These are phyloP conservation scores for Cephalotrichum gorgonifer DNA, from an alignment of 2,329 filamentous ascomycete genomes.

Conservation along the genomic window DNA sequence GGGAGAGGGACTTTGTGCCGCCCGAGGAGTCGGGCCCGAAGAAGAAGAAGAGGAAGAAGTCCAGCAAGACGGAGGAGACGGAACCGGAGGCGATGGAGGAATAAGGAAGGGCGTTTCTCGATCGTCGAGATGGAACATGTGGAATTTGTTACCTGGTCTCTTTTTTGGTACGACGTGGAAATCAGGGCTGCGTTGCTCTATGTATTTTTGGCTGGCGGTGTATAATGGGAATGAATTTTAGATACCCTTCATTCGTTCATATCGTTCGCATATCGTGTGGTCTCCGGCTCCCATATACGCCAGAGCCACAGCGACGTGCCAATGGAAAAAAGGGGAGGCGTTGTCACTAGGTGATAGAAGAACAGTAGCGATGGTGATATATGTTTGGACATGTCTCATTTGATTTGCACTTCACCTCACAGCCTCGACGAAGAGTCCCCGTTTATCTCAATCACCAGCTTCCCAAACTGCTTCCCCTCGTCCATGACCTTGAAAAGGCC, in stretches of 20 bases:
- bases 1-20: conserved; percentile 76
- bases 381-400: neutral
- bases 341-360: too few species aligned
- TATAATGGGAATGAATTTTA: conserved; percentile 4
- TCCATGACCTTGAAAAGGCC: conserved; percentile 82
- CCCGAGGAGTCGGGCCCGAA: conserved; percentile 64
- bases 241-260: conserved; percentile 3
- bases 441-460: conserved; percentile 68
- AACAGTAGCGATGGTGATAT: too few species aligned
- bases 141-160: neutral
- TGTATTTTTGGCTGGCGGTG: neutral
- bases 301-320: too few species aligned
- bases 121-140: too few species aligned
- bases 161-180: neutral
- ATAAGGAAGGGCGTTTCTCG: neutral
- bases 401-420: conserved; percentile 14
- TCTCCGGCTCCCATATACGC: too few species aligned
- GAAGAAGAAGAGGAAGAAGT: conserved; percentile 49
- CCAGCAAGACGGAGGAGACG: conserved; percentile 16
- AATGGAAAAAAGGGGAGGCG: too few species aligned
- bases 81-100: neutral
- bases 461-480: conserved; percentile 78
- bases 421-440: conserved; percentile 26
- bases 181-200: neutral
- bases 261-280: neutral